Conservation (phyloP, 192 early-diverging fungal genomes). For the Pilobolus umbonatus region DNA sequence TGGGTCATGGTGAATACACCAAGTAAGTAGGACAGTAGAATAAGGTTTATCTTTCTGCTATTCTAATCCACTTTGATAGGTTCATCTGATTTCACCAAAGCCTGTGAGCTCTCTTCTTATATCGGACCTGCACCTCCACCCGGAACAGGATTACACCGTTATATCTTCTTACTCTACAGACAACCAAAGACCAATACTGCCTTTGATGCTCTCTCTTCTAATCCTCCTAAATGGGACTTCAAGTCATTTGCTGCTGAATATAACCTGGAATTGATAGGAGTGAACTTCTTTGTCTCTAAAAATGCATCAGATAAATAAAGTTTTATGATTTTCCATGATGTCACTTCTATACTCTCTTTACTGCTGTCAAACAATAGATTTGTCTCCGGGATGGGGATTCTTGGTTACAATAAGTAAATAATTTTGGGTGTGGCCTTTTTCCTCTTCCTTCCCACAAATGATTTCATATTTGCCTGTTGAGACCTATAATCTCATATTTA, state of each 20-base stretch:
- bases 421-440: too few relatives aligned
- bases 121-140: constrained; percentile 47
- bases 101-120: constrained; percentile 31
- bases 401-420: too few relatives aligned
- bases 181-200: constrained; percentile 31
- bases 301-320: too few relatives aligned
- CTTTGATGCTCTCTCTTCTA: constrained; percentile 1
- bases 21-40: too few relatives aligned
- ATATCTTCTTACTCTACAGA: constrained; percentile 56
- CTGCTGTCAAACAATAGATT: too few relatives aligned
- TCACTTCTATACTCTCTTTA: too few relatives aligned
- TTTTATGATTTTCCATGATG: too few relatives aligned
- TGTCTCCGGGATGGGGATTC: too few relatives aligned
- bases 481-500: too few relatives aligned
- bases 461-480: too few relatives aligned
- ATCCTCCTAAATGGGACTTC: constrained; percentile 28
- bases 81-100: constrained; percentile 3
- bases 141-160: constrained; percentile 54
- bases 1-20: constrained; percentile 50
- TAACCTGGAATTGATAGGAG: constrained; percentile 39
- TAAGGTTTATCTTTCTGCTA: not conserved
- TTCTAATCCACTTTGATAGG: not conserved
- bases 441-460: too few relatives aligned
- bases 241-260: constrained; percentile 36
- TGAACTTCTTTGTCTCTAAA: constrained; percentile 41